These are phyloP conservation scores for Toxoplasma gondii DNA, from an alignment of 169 alveolate genomes.

Conservation along the genomic window DNA sequence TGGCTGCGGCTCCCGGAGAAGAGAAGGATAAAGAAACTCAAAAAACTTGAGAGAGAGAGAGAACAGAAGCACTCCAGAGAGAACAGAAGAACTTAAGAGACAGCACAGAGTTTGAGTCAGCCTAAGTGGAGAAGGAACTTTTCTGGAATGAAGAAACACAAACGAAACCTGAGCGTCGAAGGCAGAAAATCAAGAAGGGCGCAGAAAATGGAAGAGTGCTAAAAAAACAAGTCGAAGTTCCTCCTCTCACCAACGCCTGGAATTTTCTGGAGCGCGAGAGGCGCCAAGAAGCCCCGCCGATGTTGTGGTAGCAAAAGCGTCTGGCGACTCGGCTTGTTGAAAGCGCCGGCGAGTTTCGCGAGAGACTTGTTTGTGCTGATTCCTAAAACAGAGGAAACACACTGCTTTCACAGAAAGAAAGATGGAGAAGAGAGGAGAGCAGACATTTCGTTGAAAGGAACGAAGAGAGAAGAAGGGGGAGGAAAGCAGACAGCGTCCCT, in stretches of 20 bases:
- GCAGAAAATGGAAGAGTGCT: background rate
- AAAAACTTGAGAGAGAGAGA: background rate
- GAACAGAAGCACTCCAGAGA: background rate
- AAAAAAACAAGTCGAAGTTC: background rate
- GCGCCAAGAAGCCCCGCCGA: background rate
- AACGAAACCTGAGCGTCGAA: background rate
- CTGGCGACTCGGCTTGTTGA: constrained; percentile 48
- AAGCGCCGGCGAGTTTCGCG: constrained; percentile 37
- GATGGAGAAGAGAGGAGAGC: background rate
- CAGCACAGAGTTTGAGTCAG: no score
- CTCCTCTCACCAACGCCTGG: constrained; percentile 33
- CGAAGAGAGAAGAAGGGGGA: background rate
- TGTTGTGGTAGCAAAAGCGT: constrained; percentile 24
- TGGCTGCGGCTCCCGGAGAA: no score
- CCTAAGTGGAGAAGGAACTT: no score
- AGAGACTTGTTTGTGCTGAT: constrained; percentile 29
- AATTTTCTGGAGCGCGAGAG: background rate
- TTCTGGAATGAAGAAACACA: background rate
- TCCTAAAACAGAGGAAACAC: constrained; percentile 14
- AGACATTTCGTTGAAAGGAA: background rate
- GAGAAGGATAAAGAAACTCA: background rate
- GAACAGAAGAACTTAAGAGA: no score
- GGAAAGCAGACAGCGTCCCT: background rate
- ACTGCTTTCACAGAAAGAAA: no score
- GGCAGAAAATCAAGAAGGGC: background rate